Conservation (phyloP, 352 stramenopile species). For the Phytophthora foliorum region DNA sequence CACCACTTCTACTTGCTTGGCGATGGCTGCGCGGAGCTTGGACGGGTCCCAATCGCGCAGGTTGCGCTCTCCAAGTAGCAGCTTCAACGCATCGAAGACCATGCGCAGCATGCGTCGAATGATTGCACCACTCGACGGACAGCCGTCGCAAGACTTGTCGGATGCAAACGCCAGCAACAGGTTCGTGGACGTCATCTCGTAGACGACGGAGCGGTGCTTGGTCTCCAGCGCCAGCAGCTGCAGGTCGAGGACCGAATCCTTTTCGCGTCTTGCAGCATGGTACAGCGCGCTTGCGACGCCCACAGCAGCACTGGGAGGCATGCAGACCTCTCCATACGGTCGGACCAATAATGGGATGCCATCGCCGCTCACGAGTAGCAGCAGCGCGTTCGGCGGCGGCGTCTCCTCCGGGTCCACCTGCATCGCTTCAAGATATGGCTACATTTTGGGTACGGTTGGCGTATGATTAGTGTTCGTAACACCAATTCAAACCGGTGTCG, state of each 20-base stretch:
- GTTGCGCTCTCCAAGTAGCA: conserved; percentile 32
- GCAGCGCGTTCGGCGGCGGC: conserved; percentile 39
- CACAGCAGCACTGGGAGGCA: conserved; percentile 55
- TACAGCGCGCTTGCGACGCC: conserved; percentile 61
- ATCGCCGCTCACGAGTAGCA: conserved; percentile 57
- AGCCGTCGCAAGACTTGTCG: conserved; percentile 29
- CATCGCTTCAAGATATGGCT: conserved; percentile 46
- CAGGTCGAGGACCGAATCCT: conserved; percentile 13
- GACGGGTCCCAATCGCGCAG: conserved; percentile 41
- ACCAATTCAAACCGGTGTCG: neutral
- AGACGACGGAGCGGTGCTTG: conserved; percentile 42
- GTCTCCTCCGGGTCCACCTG: conserved; percentile 23
- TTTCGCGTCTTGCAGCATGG: conserved; percentile 47
- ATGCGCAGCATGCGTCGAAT: conserved; percentile 42
- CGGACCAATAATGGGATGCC: conserved; percentile 65
- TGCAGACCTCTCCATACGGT: conserved; percentile 50
- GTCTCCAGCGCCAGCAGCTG: conserved; percentile 43
- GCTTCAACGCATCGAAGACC: conserved; percentile 25
- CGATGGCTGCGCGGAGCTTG: conserved; percentile 45
- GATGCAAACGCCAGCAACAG: conserved; percentile 47
- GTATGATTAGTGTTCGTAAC: conserved; percentile 6
- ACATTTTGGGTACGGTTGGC: conserved; percentile 18
- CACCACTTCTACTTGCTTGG: conserved; percentile 42
- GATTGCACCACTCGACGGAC: conserved; percentile 4
- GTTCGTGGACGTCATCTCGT: conserved; percentile 38